Percentiles rank a stretch among this genome's conserved stretches.
phyloP scores from a whole-genome alignment of 2,329 filamentous ascomycete genomes.

The Pleurostoma richardsiae region DNA sequence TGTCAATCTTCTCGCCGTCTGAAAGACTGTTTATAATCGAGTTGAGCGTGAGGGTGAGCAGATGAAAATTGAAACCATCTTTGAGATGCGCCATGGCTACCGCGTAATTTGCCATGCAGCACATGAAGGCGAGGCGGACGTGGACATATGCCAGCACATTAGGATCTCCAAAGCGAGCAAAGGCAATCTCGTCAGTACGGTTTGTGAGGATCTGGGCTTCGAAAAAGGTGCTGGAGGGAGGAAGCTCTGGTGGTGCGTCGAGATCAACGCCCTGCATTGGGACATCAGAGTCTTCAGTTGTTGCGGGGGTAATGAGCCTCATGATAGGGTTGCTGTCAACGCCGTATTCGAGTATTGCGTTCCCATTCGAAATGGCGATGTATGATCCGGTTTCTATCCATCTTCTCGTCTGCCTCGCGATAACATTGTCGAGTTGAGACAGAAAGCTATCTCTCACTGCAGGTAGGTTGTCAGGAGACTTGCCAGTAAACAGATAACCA shows the following conservation, averaged over 20 bases:
- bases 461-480: not conserved
- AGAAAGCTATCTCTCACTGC: not conserved
- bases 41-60: conserved; percentile 37
- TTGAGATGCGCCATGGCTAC: conserved; percentile 35
- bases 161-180: not conserved
- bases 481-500: not conserved
- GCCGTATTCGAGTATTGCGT: not conserved
- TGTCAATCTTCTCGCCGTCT: conserved; percentile 28
- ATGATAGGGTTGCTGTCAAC: not conserved
- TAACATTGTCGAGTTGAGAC: not conserved
- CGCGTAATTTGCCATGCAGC: conserved; percentile 33
- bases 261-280: too few relatives aligned
- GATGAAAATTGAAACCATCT: conserved; percentile 45
- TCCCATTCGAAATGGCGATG: not conserved
- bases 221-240: not conserved
- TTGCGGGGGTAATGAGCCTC: too few relatives aligned
- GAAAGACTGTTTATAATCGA: conserved; percentile 18
- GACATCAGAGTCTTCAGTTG: not conserved
- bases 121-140: conserved; percentile 23
- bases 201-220: not conserved
- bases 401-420: not conserved
- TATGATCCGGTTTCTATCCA: not conserved
- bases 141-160: not conserved
- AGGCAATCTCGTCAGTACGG: not conserved
- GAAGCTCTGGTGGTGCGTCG: not conserved